Conservation (phyloP, 2,329 filamentous ascomycete species). For the Pseudogymnoascus pannorum region DNA sequence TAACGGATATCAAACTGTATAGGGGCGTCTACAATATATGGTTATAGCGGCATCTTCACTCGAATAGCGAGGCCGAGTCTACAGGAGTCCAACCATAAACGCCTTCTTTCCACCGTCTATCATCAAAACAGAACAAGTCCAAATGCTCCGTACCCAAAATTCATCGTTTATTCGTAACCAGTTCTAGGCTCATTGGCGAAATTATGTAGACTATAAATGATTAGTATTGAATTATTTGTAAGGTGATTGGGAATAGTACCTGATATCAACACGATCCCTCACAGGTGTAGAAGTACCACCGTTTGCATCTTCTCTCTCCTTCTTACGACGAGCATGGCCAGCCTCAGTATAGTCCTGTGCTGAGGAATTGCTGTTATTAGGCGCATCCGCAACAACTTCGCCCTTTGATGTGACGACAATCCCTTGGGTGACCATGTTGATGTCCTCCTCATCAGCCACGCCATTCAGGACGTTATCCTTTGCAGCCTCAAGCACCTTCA, state of each 20-base stretch:
- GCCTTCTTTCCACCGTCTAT: slow-evolving; percentile 5
- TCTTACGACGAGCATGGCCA: slow-evolving; percentile 20
- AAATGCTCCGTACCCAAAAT: slow-evolving; percentile 7
- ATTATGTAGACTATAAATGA: slow-evolving; percentile 23
- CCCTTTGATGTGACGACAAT: slow-evolving; percentile 47
- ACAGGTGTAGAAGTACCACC: slow-evolving; percentile 21
- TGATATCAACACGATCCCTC: slow-evolving; percentile 30
- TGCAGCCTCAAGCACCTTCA: slow-evolving; percentile 58
- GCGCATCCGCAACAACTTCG: slow-evolving; percentile 43
- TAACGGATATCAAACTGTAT: slow-evolving; percentile 6
- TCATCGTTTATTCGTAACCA: slow-evolving; percentile 21
- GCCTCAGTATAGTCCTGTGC: slow-evolving; percentile 14
- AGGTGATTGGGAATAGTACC: slow-evolving; percentile 17
- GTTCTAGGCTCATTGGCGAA: slow-evolving; percentile 23
- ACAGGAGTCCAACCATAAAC: slow-evolving; percentile 1
- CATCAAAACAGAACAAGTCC: slow-evolving; percentile 7
- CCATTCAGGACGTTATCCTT: slow-evolving; percentile 58
- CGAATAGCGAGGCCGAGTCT: slow-evolving; percentile 8
- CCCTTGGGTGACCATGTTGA: slow-evolving; percentile 56
- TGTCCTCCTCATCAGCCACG: slow-evolving; percentile 50
- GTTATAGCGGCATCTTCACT: slow-evolving; percentile 7
- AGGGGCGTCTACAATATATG: slow-evolving; percentile 4
- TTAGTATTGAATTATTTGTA: background rate
- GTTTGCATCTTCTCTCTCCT: slow-evolving; percentile 21
- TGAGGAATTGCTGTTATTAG: slow-evolving; percentile 9